Base-by-base conservation (phyloP, 805 yeast genomes). In the Metschnikowia lachancei region DNA sequence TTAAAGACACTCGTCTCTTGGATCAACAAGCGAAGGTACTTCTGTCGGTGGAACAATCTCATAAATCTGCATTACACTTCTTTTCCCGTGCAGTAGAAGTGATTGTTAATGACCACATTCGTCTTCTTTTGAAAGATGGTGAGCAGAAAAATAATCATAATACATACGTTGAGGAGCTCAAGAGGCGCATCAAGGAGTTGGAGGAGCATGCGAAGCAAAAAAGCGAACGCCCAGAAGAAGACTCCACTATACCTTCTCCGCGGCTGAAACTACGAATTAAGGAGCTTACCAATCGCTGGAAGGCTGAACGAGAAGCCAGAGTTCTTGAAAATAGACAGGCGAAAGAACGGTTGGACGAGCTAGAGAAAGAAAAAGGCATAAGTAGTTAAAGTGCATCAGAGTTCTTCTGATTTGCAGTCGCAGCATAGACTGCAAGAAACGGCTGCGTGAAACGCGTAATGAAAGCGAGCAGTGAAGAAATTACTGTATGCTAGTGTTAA, bases 221-320 rank as follows among this genome's bases (percentile, higher is more conserved):
- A 39, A 49, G 54, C 18, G 62, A 64, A 38, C 66, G 63, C 7
- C 31, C 42, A 7, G 48, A 42, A 16, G 10, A 26, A 9, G 28
- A 26, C 6, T 8, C 10, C 24, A 47, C 52, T 4, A 16, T 33
- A n/a, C 37, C 52, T 18, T 50, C 52, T 22, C 75, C 77, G 14
- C 64, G 77, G 28, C 62, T 74, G 38, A 70, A 69, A 45, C 54
- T 81, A 38, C 69, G 89, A 45, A 66, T 84, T 13, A 82, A 80
- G 19, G 89, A 83, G 53, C 61, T 86, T 36, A 78, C 80, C 34
- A 78, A 71, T 51, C 72, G 83, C 56, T 83, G 87, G 84, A 81
- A 82, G 55, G 72, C 81, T 5, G 91, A 86, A 51, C 69, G 89
- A 50, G 94, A 85, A 60, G 77, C 85, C 16, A 65, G 90, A 26